Evolutionary conservation across 73 alveolate species (phyloP), one percentile per base, ranked within the genome.

Genomic region (Breviolum minutum): DNA sequence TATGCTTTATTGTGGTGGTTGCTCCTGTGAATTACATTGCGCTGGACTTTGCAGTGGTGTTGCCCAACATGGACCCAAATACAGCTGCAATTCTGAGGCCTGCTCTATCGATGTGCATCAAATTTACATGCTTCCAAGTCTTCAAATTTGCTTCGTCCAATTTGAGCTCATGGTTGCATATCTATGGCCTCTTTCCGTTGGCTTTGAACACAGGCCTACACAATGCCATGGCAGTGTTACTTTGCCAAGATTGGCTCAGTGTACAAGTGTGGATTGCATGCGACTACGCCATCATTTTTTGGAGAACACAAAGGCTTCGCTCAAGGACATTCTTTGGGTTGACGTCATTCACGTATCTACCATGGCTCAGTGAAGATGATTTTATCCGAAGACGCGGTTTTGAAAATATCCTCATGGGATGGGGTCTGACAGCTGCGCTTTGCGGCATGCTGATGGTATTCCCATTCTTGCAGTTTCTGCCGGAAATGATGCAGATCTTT

Each of bases 41-140:
- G 54, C 54, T 86, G 81, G 95, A 86, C 95, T 86, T 86, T 20
- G 95, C 95, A n/a, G 82, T 62, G 95, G 95, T 86, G 32, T 8
- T 86, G 6, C 95, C 95, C 22, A 63, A 14, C 7, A n/a, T 86
- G 66, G 69, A 48, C 27, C 63, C 68, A 64, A 80, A 64, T 22
- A 22, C 19, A 68, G 88, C 88, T 40, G 88, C 88, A 6, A 14
- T 80, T 8, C 32, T 80, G 27, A 24, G 88, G 32, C 88, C 88
- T 5, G 27, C 48, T 27, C 32, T 80, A 14, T 68, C 77, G 77
- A 14, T 68, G 17, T 68, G 77, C 24, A 14, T 68, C 77, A 17
- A 14, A 22, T 14, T 68, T 17, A 68, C n/a, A 17, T 68, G 77
- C 77, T 22, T 68, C 17, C n/a, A 68, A 14, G 24, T 68, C 77